These are phyloP conservation scores for Exophiala viscosa DNA, from an alignment of 2,329 filamentous ascomycete genomes.

Conservation along the genomic window DNA sequence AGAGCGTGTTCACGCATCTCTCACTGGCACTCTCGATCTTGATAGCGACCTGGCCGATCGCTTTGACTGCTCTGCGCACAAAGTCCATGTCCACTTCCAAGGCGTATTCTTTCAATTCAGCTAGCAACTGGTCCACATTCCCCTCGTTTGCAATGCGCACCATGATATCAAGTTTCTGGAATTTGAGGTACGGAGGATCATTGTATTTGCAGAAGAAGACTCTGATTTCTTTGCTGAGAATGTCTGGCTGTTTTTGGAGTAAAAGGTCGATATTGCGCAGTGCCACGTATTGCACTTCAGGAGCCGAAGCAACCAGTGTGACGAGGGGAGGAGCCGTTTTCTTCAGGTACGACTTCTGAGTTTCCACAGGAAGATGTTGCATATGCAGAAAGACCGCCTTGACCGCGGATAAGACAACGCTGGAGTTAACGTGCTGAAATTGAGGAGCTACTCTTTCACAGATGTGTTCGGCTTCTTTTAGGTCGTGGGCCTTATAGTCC, in stretches of 20 bases:
- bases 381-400: conserved; percentile 98
- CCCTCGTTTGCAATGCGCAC: conserved; percentile 96
- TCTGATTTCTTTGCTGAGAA: conserved; percentile 92
- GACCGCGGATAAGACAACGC: conserved; percentile 93
- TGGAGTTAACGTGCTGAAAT: conserved; percentile 97
- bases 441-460: conserved; percentile 94
- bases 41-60: conserved; percentile 96
- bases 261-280: conserved; percentile 93
- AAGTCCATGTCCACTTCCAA: conserved; percentile 99
- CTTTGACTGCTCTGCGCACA: conserved; percentile 86
- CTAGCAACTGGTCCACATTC: conserved; percentile 90
- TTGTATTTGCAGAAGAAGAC: conserved; percentile 99
- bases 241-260: conserved; percentile 91
- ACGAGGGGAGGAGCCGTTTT: conserved; percentile 98
- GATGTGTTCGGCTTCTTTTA: conserved; percentile 96
- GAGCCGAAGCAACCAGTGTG: conserved; percentile 88
- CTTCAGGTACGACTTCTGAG: conserved; percentile 82
- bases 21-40: conserved; percentile 95
- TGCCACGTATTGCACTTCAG: conserved; percentile 97
- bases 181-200: conserved; percentile 93
- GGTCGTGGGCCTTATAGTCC: conserved; percentile 78
- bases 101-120: conserved; percentile 95
- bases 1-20: conserved; percentile 87
- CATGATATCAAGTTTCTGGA: conserved; percentile 98
- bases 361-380: conserved; percentile 73